Percentiles rank a stretch among this genome's conserved stretches.
phyloP scores from a whole-genome alignment of 2,329 filamentous ascomycete genomes.

The Arthroderma sp. region DNA sequence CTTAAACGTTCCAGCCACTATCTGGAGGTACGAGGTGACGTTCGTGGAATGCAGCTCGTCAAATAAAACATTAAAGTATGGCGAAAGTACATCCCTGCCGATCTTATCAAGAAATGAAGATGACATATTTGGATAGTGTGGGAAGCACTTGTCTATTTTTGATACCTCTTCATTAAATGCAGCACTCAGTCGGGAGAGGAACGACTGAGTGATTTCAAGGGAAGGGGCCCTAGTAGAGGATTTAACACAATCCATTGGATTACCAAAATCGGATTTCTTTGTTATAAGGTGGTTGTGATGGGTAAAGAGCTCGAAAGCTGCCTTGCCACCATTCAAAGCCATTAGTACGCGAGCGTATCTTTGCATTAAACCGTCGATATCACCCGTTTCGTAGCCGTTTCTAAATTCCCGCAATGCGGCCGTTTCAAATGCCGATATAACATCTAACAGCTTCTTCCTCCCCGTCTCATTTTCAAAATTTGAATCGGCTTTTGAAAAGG shows the following conservation, averaged over 20 bases:
- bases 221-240: constrained; percentile 54
- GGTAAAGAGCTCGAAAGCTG: constrained; percentile 72
- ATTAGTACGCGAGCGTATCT: constrained; percentile 79
- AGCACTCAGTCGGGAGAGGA: constrained; percentile 61
- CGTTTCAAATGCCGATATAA: constrained; percentile 76
- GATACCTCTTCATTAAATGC: constrained; percentile 72
- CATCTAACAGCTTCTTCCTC: constrained; percentile 57
- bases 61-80: constrained; percentile 73
- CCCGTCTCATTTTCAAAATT: constrained; percentile 59
- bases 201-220: constrained; percentile 65
- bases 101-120: constrained; percentile 70
- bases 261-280: constrained; percentile 56
- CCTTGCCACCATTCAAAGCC: constrained; percentile 64
- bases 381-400: constrained; percentile 76
- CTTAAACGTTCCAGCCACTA: constrained; percentile 75
- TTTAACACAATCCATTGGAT: constrained; percentile 70
- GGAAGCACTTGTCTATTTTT: constrained; percentile 72
- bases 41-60: constrained; percentile 72
- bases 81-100: constrained; percentile 66
- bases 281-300: constrained; percentile 77
- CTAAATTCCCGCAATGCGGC: constrained; percentile 86
- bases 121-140: constrained; percentile 56
- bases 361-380: constrained; percentile 78
- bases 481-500: constrained; percentile 71
- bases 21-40: constrained; percentile 66